Evolutionary conservation across 768 basidiomycete species (phyloP).

Genomic region (Candolleomyces efflorescens): DNA sequence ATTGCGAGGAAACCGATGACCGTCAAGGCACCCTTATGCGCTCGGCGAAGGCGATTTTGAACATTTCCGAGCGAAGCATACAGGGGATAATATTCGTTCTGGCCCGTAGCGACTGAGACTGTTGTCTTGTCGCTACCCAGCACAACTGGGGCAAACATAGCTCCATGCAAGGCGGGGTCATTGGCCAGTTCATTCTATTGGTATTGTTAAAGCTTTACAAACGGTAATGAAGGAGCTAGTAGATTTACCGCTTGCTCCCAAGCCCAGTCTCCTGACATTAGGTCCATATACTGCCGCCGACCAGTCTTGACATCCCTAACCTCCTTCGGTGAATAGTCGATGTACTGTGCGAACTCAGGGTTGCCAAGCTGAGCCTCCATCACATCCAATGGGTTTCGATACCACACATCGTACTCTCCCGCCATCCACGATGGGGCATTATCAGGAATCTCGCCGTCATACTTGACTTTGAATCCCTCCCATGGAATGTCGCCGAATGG

Average conservation of each 20-base stretch:
- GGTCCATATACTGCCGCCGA: slow-evolving; percentile 23
- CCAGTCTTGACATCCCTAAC: slow-evolving; percentile 18
- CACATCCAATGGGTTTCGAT: slow-evolving; percentile 23
- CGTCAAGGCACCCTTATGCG: slow-evolving; percentile 25
- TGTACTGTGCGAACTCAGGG: slow-evolving; percentile 27
- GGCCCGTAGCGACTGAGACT: slow-evolving; percentile 31
- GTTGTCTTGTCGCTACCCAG: slow-evolving; percentile 36
- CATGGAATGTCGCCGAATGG: slow-evolving; percentile 32
- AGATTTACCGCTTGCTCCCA: slow-evolving; percentile 35
- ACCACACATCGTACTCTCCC: slow-evolving; percentile 26
- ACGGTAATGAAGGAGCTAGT: not conserved
- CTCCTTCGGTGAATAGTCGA: slow-evolving; percentile 28
- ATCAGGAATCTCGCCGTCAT: slow-evolving; percentile 16
- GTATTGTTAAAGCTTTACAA: slow-evolving; percentile 8
- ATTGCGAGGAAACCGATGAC: slow-evolving; percentile 27
- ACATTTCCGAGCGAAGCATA: slow-evolving; percentile 30
- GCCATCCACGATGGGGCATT: slow-evolving; percentile 27
- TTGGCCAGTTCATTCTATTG: slow-evolving; percentile 20
- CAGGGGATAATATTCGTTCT: slow-evolving; percentile 32
- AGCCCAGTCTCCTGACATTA: slow-evolving; percentile 40
- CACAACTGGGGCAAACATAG: slow-evolving; percentile 28
- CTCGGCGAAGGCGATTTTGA: slow-evolving; percentile 25
- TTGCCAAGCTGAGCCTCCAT: slow-evolving; percentile 27
- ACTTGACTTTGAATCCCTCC: slow-evolving; percentile 27
- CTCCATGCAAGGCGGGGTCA: slow-evolving; percentile 18